Conservation (phyloP, 202 grass and related monocot genomes). For the Panicum virgatum region DNA sequence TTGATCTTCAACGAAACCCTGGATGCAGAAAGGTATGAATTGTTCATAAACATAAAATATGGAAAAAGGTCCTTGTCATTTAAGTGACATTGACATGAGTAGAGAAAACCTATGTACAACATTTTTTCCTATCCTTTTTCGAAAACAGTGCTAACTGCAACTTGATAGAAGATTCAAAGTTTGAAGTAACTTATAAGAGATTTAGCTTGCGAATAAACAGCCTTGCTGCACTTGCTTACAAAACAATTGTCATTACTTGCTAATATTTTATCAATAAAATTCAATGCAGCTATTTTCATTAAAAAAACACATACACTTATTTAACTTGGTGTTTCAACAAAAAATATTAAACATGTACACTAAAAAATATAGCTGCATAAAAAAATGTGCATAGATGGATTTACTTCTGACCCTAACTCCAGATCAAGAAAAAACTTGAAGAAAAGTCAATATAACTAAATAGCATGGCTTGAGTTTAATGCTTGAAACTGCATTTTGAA, state of each 20-base stretch:
- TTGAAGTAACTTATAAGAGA: background rate
- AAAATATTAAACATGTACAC: background rate
- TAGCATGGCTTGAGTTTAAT: background rate
- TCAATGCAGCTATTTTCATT: background rate
- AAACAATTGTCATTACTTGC: background rate
- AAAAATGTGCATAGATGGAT: background rate
- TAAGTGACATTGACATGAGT: slow-evolving; percentile 17
- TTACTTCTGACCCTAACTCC: background rate
- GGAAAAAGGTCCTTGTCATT: background rate
- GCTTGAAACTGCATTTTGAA: background rate
- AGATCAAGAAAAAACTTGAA: background rate
- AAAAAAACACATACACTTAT: background rate
- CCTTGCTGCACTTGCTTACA: background rate
- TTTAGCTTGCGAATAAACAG: background rate
- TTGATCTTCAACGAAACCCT: slow-evolving; percentile 98
- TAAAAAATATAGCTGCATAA: background rate
- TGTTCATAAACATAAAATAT: slow-evolving; percentile 20
- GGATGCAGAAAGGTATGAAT: slow-evolving; percentile 32
- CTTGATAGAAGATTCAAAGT: background rate
- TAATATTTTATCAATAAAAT: slow-evolving; percentile 6
- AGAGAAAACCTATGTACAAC: background rate
- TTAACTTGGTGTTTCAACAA: background rate
- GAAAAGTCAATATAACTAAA: slow-evolving; percentile 15
- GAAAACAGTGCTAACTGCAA: background rate
- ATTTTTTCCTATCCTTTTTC: background rate